Evolutionary conservation across 208 protist species (phyloP), one percentile per base, ranked within the genome.

Genomic region (Acanthamoeba lenticulata): DNA sequence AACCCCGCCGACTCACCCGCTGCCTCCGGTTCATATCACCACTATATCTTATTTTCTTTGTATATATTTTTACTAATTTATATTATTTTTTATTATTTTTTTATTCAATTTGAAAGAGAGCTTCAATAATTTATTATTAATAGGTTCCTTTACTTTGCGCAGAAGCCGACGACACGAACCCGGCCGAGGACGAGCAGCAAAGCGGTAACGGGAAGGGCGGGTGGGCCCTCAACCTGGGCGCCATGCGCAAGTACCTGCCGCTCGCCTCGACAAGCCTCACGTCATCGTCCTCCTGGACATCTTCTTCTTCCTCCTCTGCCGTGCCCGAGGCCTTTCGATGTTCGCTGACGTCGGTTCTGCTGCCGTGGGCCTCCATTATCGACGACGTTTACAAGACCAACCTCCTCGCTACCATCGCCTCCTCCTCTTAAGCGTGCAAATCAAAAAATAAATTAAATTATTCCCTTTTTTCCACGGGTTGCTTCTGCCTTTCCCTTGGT

Each of bases 281-380:
- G 5, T 47, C 69, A 6, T 45, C 69, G 38, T 45, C 74, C 0
- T 55, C 74, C 1, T 90, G 45, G 1, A 2, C 49, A 65, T 90
- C 72, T 65, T 0, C 45, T 0, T 29, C 77, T 7, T 52, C 77
- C n/a, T 74, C 36, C 9, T 36, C 65, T 0, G 6, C 24, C 65
- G 21, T 90, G 38, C 81, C 81, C 0, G 21, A 90, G 24, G 42
- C 81, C 1, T 90, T 90, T 47, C 44, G 81, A 29, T 90, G 81
- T n/a, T 67, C 49, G 32, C 49, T 90, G 15, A 65, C 81, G 17
- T 90, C 81, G 1, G 29, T 90, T 7, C 52, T 90, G 7, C 52
- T 90, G 13, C 81, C 81, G n/a, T 67, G 44, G 44, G 34, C 27
- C 81, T 90, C 81, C 81, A 90, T 90, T 34, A 67, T 90, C 49